These are phyloP conservation scores for Eustoma russellianum DNA, from an alignment of 257 asterid species.

Conservation along the genomic window DNA sequence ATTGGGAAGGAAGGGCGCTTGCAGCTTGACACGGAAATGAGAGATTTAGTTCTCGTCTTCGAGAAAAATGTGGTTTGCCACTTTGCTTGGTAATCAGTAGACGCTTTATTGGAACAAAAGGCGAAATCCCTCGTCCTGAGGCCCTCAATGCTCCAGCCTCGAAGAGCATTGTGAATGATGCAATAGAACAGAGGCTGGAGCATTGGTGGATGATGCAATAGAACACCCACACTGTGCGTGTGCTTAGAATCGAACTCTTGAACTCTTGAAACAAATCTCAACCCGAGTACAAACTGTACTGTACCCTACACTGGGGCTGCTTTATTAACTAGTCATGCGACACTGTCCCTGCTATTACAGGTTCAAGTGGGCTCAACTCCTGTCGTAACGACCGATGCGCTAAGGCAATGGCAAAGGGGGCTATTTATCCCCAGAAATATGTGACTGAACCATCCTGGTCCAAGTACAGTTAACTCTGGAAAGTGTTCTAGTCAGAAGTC, in stretches of 20 bases:
- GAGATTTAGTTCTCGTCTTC: slow-evolving; percentile 41
- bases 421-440: slow-evolving; percentile 24
- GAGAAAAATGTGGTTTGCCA: not conserved
- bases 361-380: slow-evolving; percentile 17
- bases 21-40: slow-evolving; percentile 41
- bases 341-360: not conserved
- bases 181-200: too few species aligned
- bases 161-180: too few species aligned
- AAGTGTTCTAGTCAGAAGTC: slow-evolving; percentile 22
- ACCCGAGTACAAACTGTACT: too few species aligned
- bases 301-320: too few species aligned
- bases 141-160: too few species aligned
- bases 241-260: too few species aligned
- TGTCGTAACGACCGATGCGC: slow-evolving; percentile 19
- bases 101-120: not conserved
- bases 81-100: not conserved
- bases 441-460: slow-evolving; percentile 32
- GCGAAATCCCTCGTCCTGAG: too few species aligned
- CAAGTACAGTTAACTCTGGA: slow-evolving; percentile 23
- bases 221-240: too few species aligned
- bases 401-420: slow-evolving; percentile 19
- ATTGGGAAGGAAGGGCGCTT: slow-evolving; percentile 32
- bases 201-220: too few species aligned
- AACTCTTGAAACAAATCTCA: too few species aligned
- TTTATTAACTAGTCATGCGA: too few species aligned